phyloP scores from a whole-genome alignment of 2,329 filamentous ascomycete species.

The Alternaria triticimaculans region DNA sequence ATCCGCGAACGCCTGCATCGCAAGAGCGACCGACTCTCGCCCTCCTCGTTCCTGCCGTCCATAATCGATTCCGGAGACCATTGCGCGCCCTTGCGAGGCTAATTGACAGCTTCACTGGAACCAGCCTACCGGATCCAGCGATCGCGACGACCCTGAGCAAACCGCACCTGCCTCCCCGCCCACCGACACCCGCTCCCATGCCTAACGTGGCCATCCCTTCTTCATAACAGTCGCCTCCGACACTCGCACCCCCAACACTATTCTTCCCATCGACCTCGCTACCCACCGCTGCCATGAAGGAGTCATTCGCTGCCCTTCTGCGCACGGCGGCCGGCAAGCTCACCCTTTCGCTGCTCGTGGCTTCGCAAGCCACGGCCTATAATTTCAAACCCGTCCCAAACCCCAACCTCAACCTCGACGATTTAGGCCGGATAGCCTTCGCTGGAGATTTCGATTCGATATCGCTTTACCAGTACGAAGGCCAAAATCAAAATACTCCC shows the following conservation, averaged over 20 bases:
- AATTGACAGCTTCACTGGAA: conserved; percentile 6
- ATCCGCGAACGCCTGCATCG: conserved; percentile 26
- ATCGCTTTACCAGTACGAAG: conserved; percentile 84
- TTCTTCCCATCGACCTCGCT: conserved; percentile 28
- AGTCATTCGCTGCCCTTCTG: conserved; percentile 46
- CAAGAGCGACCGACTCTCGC: conserved; percentile 12
- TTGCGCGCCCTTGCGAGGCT: conserved; percentile 2
- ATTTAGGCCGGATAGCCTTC: conserved; percentile 82
- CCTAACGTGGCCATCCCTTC: conserved; percentile 19
- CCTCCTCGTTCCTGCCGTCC: background rate
- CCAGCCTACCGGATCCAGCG: conserved; percentile 6
- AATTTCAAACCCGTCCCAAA: conserved; percentile 68
- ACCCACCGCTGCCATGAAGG: conserved; percentile 46
- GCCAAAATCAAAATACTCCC: conserved; percentile 74
- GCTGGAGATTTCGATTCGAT: conserved; percentile 90
- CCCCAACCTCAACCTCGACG: conserved; percentile 77
- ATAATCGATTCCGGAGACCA: background rate
- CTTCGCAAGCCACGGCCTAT: conserved; percentile 39
- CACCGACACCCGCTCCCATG: conserved; percentile 20
- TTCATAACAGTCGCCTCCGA: conserved; percentile 14
- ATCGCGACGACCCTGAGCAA: conserved; percentile 15
- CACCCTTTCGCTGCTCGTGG: conserved; percentile 44
- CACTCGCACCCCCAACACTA: conserved; percentile 20
- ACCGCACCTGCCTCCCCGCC: conserved; percentile 6
- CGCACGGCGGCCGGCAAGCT: conserved; percentile 48